phyloP scores from a whole-genome alignment of 208 protist species.

The Wallacemonas sp. region DNA sequence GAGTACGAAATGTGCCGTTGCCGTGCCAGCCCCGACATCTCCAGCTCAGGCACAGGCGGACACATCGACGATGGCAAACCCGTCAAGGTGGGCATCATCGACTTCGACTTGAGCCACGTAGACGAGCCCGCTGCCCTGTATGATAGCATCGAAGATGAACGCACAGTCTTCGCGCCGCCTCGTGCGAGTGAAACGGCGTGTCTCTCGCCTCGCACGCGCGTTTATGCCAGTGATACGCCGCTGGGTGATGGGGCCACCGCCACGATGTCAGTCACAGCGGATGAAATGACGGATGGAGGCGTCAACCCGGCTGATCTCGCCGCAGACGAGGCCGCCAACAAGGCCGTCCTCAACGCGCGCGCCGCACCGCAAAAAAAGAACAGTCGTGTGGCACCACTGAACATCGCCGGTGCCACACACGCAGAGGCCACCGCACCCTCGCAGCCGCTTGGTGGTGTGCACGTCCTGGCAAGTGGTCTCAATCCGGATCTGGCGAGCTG shows the following conservation, averaged over 20 bases:
- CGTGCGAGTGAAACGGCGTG: background rate
- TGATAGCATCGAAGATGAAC: conserved; percentile 3
- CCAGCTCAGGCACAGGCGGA: background rate
- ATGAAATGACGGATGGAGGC: background rate
- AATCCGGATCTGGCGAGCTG: conserved; percentile 63
- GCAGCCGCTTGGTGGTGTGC: conserved; percentile 46
- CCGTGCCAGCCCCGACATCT: background rate
- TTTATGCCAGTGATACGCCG: background rate
- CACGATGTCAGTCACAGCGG: background rate
- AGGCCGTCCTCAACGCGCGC: background rate
- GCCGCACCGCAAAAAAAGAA: background rate
- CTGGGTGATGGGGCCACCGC: background rate
- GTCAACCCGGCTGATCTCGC: background rate
- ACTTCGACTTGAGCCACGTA: background rate
- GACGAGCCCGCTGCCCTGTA: background rate
- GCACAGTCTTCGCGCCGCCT: background rate
- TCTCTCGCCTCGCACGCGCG: background rate
- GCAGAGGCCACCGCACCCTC: background rate
- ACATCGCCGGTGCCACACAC: background rate
- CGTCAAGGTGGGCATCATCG: background rate
- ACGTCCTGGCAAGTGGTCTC: conserved; percentile 51
- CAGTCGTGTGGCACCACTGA: no score
- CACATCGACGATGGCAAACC: background rate
- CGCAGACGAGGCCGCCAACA: conserved; percentile 4
- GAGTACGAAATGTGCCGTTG: background rate